These are phyloP conservation scores for Solanum raphanifolium DNA, from an alignment of 257 asterid genomes.

Conservation along the genomic window DNA sequence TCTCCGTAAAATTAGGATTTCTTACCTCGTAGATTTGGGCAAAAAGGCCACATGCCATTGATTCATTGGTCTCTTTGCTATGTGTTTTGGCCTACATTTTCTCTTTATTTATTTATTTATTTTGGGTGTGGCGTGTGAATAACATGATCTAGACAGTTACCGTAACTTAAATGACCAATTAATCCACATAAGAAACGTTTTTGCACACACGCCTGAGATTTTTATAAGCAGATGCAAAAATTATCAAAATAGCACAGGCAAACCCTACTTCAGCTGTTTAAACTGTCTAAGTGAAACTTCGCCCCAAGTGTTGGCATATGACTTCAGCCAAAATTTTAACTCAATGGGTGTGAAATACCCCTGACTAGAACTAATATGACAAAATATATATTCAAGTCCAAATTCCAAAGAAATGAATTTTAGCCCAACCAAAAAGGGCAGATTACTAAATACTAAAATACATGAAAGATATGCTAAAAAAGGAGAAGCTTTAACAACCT, in stretches of 20 bases:
- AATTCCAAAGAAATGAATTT: background rate
- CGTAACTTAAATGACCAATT: background rate
- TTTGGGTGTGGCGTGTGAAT: background rate
- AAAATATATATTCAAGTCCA: background rate
- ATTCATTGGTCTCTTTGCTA: background rate
- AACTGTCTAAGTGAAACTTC: background rate
- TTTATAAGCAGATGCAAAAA: background rate
- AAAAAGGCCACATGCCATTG: background rate
- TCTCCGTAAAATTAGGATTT: background rate
- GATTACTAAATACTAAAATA: background rate
- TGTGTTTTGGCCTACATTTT: background rate
- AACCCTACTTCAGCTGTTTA: background rate
- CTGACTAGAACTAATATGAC: background rate
- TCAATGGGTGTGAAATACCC: background rate
- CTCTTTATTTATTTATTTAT: background rate
- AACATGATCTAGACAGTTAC: background rate
- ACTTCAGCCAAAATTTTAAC: background rate
- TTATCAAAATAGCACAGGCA: background rate
- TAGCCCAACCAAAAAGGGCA: background rate
- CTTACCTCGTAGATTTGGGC: background rate
- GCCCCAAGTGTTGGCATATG: background rate
- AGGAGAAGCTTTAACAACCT: slow-evolving; percentile 27
- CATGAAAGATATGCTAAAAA: background rate
- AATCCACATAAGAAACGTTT: background rate
- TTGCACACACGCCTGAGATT: background rate